A percentile compares a stretch with the other conserved stretches of the same genome.
Conservation (phyloP, 495 filamentous ascomycete species). For the Hyaloscypha variabilis region DNA sequence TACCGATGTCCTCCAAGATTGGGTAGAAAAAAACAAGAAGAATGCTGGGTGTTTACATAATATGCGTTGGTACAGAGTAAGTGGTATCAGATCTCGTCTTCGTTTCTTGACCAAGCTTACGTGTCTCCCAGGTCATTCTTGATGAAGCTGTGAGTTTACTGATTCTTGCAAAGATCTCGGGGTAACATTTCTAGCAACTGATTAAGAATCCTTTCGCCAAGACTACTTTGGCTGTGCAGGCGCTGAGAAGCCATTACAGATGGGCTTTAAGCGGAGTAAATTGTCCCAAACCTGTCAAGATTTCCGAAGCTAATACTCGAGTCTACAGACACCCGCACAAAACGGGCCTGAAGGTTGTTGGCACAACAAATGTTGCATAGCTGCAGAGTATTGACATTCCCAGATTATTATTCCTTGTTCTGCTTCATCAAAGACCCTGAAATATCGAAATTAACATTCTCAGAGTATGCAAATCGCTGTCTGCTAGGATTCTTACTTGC, state of each 20-base stretch:
- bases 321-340: conserved; percentile 16
- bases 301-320: conserved; percentile 4
- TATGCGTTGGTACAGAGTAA: conserved; percentile 21
- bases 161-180: background rate
- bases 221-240: conserved; percentile 53
- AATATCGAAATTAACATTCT: background rate
- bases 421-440: conserved; percentile 13
- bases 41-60: conserved; percentile 13
- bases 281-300: background rate
- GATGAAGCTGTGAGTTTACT: conserved; percentile 22
- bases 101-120: background rate
- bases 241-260: conserved; percentile 49
- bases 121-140: conserved; percentile 15
- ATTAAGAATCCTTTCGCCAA: conserved; percentile 55
- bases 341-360: conserved; percentile 12
- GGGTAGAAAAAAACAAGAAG: conserved; percentile 7
- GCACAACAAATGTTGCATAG: background rate
- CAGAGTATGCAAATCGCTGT: background rate
- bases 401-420: conserved; percentile 19
- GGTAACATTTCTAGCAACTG: conserved; percentile 4
- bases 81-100: background rate
- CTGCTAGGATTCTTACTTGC: background rate
- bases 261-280: conserved; percentile 45
- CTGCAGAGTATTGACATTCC: background rate
- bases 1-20: background rate